Evolutionary conservation across 495 filamentous ascomycete species (phyloP).

Genomic region (Neurospora tetraspora): DNA sequence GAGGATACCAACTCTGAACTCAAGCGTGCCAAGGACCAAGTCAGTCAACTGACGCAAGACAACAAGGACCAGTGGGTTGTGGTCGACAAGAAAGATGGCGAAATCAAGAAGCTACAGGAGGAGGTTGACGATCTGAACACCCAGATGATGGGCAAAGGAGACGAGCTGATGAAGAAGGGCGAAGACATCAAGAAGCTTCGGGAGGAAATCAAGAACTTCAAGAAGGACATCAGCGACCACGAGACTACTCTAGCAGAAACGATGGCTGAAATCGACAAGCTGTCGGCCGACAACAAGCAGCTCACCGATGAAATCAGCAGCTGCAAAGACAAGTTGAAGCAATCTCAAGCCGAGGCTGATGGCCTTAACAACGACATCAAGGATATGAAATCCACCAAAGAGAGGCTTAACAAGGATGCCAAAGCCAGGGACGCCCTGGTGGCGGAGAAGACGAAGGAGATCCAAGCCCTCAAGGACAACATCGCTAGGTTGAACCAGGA

Average conservation of each 20-base stretch:
- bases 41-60: neutral
- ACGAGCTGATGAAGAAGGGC: neutral
- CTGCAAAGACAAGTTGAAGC: neutral
- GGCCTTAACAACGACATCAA: neutral
- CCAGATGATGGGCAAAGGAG: neutral
- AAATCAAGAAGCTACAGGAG: neutral
- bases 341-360: neutral
- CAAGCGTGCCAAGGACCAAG: neutral
- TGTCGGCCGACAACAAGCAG: neutral
- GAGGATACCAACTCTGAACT: neutral
- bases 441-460: neutral
- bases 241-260: neutral
- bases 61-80: neutral
- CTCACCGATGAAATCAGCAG: neutral
- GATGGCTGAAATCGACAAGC: neutral
- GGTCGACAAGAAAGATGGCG: neutral
- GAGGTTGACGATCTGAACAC: neutral
- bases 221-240: neutral
- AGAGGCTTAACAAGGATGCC: neutral
- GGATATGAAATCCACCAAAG: neutral
- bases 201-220: neutral
- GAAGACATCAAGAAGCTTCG: neutral
- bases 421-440: neutral
- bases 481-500: neutral
- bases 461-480: neutral